Evolutionary conservation across 2,329 filamentous ascomycete species (phyloP), one percentile per base, ranked within the genome.

Genomic region (Sphaceloma murrayae): DNA sequence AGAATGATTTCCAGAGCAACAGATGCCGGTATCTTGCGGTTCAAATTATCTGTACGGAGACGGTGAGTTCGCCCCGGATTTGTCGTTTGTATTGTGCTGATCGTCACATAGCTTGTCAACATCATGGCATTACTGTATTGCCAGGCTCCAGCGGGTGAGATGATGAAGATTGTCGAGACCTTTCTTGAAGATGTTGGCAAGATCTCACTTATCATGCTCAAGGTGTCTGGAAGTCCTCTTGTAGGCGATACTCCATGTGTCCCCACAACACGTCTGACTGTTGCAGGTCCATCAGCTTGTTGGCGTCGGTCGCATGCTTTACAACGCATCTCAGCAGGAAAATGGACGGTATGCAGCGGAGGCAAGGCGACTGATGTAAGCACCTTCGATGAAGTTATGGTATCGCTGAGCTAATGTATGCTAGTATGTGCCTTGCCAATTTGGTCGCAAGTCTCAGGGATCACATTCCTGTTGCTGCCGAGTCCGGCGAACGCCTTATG

Each of bases 271-370:
- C n/a, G n/a, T n/a, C n/a, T n/a, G n/a, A n/a, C n/a, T n/a, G n/a
- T n/a, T n/a, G n/a, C n/a, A n/a, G n/a, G n/a, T n/a, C 29, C 29
- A 31, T n/a, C 29, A 31, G 29, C 29, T 31, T 13, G n/a, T 31
- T 8, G 29, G 29, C 16, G 29, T 31, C 29, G 29, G 29, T n/a
- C 29, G 16, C 29, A 31, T 31, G 29, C 29, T 31, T n/a, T 31
- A 11, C 29, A 31, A 31, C 16, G 29, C 29, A 13, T 31, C 29
- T 5, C 29, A 31, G 16, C 16, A 31, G n/a, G 29, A 31, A 11
- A 31, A 31, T 14, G 29, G 29, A 11, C 29, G 16, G 8, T 31
- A 31, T 14, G 16, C n/a, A 31, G n/a, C 29, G 16, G 29, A 31
- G 16, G 29, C 29, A 31, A 31, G 9, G 4, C 29, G 29, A 31